phyloP scores from a whole-genome alignment of 306 rosid genomes.

The Pterocarpus santalinus region DNA sequence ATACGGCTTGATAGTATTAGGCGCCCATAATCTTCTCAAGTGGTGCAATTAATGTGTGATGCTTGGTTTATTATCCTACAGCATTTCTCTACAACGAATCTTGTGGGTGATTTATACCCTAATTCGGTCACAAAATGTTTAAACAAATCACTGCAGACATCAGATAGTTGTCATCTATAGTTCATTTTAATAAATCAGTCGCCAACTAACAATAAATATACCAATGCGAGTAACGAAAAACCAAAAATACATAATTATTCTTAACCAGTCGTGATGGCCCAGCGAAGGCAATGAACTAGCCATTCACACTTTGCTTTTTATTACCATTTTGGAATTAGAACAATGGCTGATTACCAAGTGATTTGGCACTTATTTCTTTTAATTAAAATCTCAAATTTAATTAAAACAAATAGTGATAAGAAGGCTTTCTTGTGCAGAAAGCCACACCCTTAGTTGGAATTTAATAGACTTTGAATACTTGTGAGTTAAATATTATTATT shows the following conservation, averaged over 20 bases:
- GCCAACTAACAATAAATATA: neutral
- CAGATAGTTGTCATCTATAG: neutral
- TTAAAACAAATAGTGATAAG: too few species aligned
- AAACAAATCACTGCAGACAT: conserved; percentile 5
- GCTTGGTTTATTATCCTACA: too few species aligned
- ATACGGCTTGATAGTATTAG: too few species aligned
- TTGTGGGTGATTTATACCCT: neutral
- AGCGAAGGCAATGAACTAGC: conserved; percentile 37
- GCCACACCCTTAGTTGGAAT: too few species aligned
- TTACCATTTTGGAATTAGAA: neutral
- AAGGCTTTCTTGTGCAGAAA: too few species aligned
- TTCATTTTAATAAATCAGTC: neutral
- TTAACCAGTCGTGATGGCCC: neutral
- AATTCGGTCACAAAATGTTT: neutral
- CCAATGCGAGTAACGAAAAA: conserved; percentile 8
- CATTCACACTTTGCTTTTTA: neutral
- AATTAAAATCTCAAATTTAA: too few species aligned
- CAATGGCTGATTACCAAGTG: neutral
- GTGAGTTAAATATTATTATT: too few species aligned
- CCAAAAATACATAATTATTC: neutral
- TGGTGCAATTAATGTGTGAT: too few species aligned
- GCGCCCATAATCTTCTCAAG: too few species aligned
- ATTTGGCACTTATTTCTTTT: neutral
- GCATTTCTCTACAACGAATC: neutral
- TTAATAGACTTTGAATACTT: too few species aligned